These are phyloP conservation scores for Suillus decipiens DNA, from an alignment of 768 basidiomycete species.

Conservation along the genomic window DNA sequence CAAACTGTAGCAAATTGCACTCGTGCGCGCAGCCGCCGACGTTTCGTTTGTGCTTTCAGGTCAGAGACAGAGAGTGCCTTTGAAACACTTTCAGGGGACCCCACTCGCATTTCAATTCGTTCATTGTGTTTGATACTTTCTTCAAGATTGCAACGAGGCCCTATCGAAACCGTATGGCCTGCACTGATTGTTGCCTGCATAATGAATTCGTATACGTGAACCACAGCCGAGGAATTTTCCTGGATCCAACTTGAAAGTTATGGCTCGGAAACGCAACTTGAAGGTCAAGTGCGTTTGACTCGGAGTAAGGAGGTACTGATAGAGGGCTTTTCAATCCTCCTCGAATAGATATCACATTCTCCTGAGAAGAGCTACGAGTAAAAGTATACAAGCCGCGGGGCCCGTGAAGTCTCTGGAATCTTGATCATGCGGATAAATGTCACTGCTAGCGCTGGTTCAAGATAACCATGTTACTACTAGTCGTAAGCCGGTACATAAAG, in stretches of 20 bases:
- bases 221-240: background rate
- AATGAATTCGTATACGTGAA: background rate
- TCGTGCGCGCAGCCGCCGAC: constrained; percentile 18
- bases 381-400: background rate
- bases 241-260: background rate
- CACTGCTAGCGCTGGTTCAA: background rate
- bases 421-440: background rate
- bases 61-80: background rate
- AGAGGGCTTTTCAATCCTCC: background rate
- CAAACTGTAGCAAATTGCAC: constrained; percentile 60
- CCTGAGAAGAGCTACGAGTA: background rate
- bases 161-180: background rate
- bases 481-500: background rate
- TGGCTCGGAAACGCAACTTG: background rate
- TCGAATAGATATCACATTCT: background rate
- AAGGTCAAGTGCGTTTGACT: background rate
- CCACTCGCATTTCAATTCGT: background rate
- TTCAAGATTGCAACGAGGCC: background rate
- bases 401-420: background rate
- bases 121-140: background rate
- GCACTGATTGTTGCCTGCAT: background rate
- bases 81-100: background rate
- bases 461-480: background rate
- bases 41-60: constrained; percentile 11
- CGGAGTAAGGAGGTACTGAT: background rate